Evolutionary conservation across 1,284 basidiomycete genomes (phyloP), one percentile per base, ranked within the genome.

Genomic region (Ceratobasidium sp.): DNA sequence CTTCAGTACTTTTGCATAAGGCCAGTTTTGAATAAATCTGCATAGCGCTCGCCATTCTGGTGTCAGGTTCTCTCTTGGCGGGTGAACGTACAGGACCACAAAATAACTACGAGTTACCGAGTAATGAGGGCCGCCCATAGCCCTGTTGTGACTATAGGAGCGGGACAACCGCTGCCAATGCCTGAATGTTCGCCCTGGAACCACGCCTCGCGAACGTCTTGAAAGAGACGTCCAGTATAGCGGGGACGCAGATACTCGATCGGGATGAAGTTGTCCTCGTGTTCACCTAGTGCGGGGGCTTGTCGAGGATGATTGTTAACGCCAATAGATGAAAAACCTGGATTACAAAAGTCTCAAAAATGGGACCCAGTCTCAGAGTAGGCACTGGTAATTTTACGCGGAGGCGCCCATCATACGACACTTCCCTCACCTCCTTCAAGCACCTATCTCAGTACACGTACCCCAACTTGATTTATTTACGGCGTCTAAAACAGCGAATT

Each of bases 251-350:
- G 9, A 74, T 51, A 41, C 74, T n/a, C n/a, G n/a, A n/a, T 76
- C 14, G 79, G 81, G 46, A 77, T 61, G 41, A 79, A 79, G 61
- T 79, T 79, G 31, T 79, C 79, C 1, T 79, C 77, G 16, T 75
- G 76, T 66, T 81, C 80, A 65, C 80, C 79, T 1, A 81, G 74
- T 1, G 80, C 79, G 13, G 80, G 76, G 13, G 79, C 79, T 64
- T 81, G 79, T 13, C 80, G 56, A 37, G 0, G 2, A 49, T 16
- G 29, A 49, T 37, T 39, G 11, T n/a, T 22, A 6, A 8, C 7
- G 8, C 29, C n/a, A n/a, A n/a, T 31, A 31, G 2, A 11, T 24
- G 48, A 43, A 24, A n/a, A 34, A 39, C n/a, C 6, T 29, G 34
- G 39, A n/a, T 4, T 5, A 13, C 41, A 22, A n/a, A 46, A 11